phyloP scores from a whole-genome alignment of 805 yeast genomes.

The Komagataella populi region DNA sequence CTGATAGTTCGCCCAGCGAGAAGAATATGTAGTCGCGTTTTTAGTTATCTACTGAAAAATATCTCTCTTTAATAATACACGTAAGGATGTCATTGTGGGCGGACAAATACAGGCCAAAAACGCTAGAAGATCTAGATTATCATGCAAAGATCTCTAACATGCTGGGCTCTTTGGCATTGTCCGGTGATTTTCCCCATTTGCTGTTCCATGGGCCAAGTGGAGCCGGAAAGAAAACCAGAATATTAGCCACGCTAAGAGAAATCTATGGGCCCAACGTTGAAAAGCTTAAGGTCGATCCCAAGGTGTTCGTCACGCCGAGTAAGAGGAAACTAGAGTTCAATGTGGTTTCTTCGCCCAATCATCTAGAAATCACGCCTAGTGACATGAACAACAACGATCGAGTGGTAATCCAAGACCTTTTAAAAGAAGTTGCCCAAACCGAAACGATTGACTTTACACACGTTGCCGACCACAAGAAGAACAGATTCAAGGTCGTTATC shows the following conservation, averaged over 20 bases:
- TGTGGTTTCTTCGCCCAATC: slow-evolving; percentile 84
- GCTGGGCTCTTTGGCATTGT: slow-evolving; percentile 44
- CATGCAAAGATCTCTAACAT: slow-evolving; percentile 53
- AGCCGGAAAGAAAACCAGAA: slow-evolving; percentile 92
- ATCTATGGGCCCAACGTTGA: slow-evolving; percentile 77
- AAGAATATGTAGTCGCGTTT: background rate
- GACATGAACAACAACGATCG: slow-evolving; percentile 96
- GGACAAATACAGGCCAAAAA: slow-evolving; percentile 78
- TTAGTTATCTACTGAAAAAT: background rate
- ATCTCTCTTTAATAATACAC: background rate
- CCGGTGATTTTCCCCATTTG: slow-evolving; percentile 89
- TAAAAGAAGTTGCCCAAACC: slow-evolving; percentile 90
- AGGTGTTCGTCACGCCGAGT: slow-evolving; percentile 61
- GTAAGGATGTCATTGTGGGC: slow-evolving; percentile 84
- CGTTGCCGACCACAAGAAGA: slow-evolving; percentile 18
- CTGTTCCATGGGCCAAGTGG: slow-evolving; percentile 93
- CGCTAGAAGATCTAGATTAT: slow-evolving; percentile 48
- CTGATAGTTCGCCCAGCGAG: background rate
- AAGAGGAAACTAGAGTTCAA: slow-evolving; percentile 80
- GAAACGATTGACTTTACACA: slow-evolving; percentile 79
- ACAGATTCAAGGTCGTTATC: slow-evolving; percentile 65
- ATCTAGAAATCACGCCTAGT: slow-evolving; percentile 89
- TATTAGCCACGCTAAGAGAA: slow-evolving; percentile 63
- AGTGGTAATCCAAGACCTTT: slow-evolving; percentile 83
- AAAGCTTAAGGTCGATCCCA: slow-evolving; percentile 79